Evolutionary conservation across 345 rosid species (phyloP).

Genomic region (Eucalyptus polyanthemos): DNA sequence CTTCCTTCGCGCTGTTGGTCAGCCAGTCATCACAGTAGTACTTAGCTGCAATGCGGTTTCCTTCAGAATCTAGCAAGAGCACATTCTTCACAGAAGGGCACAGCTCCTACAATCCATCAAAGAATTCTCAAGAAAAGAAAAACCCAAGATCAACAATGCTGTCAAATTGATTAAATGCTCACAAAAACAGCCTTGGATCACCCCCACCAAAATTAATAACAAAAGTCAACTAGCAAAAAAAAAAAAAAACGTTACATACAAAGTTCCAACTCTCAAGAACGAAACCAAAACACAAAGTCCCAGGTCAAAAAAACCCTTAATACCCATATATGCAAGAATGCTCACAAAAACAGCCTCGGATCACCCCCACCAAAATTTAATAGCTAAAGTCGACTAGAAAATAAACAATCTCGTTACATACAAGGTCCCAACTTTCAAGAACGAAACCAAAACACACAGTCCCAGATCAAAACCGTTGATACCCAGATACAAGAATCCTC

Average conservation of each 20-base stretch:
- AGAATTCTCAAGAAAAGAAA: neutral
- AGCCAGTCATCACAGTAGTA: conserved; percentile 79
- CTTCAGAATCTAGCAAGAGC: conserved; percentile 73
- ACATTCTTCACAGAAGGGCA: conserved; percentile 60
- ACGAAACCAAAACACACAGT: neutral
- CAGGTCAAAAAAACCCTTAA: neutral
- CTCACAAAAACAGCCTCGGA: neutral
- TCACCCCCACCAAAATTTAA: neutral
- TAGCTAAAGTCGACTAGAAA: neutral
- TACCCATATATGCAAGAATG: neutral
- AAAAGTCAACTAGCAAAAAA: neutral
- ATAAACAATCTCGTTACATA: neutral
- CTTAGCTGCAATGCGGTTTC: conserved; percentile 70
- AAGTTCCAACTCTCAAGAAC: neutral
- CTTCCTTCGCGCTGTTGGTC: conserved; percentile 59
- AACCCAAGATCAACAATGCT: neutral
- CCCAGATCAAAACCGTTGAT: neutral
- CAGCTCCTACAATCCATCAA: conserved; percentile 23
- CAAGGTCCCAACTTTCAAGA: neutral
- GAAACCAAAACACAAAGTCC: neutral
- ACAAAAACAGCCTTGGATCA: neutral
- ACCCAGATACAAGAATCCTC: neutral
- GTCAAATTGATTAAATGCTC: neutral
- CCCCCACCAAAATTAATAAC: neutral
- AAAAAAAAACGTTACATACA: neutral